phyloP scores from a whole-genome alignment of 805 yeast genomes.

The Candida krabiensis region DNA sequence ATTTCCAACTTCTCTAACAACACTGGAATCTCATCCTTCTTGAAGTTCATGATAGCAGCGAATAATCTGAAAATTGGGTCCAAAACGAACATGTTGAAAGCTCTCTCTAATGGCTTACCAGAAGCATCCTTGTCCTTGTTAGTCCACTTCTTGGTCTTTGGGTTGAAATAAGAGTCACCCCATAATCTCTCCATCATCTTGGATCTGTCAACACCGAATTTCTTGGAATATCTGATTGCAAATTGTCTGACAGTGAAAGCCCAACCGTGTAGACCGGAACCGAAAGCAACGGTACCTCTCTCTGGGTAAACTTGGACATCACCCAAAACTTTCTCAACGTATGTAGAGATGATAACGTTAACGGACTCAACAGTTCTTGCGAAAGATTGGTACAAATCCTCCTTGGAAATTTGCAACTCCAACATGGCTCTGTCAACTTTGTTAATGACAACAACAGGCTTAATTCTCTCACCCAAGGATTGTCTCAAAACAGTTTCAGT shows the following conservation, averaged over 20 bases:
- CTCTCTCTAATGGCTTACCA: conserved; percentile 96
- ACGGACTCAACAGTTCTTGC: conserved; percentile 99
- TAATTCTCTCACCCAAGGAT: conserved; percentile 98
- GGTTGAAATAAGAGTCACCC: conserved; percentile 99
- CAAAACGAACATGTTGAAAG: conserved; percentile 98
- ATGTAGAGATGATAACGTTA: conserved; percentile 96
- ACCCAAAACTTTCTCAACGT: conserved; percentile 87
- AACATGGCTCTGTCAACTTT: conserved; percentile 99
- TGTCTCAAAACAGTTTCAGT: conserved; percentile 99
- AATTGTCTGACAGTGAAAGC: conserved; percentile 99
- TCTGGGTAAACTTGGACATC: conserved; percentile 99
- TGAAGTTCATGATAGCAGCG: conserved; percentile 97
- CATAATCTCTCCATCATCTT: conserved; percentile 99
- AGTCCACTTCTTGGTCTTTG: conserved; percentile 99
- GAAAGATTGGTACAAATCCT: conserved; percentile 97
- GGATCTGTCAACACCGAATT: conserved; percentile 96
- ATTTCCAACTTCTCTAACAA: conserved; percentile 94
- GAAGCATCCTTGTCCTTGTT: conserved; percentile 93
- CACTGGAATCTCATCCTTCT: conserved; percentile 93
- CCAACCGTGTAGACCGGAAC: conserved; percentile 99
- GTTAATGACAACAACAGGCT: conserved; percentile 98
- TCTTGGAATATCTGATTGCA: conserved; percentile 96
- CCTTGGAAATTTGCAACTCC: conserved; percentile 98
- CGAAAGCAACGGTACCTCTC: conserved; percentile 98
- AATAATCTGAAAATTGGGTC: conserved; percentile 99